Percentiles rank a stretch among this genome's conserved stretches.
Evolutionary conservation across 805 yeast genomes (phyloP).

Genomic region (Kurtzmaniella cleridarum): DNA sequence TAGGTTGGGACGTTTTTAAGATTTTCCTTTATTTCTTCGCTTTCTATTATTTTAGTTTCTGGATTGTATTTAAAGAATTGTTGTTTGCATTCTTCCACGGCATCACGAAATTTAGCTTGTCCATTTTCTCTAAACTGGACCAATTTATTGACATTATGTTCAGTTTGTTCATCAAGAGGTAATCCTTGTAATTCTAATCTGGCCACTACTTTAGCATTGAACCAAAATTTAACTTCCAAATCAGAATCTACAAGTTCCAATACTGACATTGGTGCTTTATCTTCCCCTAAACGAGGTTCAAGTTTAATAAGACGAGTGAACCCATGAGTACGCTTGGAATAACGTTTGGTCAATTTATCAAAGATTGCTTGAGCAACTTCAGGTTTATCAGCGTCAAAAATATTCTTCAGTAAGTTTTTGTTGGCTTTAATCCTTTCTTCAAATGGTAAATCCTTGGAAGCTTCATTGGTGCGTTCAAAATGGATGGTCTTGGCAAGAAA

Average conservation of each 20-base stretch:
- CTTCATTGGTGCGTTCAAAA: conserved; percentile 8
- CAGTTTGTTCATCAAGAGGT: conserved; percentile 45
- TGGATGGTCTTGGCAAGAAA: conserved; percentile 29
- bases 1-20: conserved; percentile 10
- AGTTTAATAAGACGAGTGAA: conserved; percentile 79
- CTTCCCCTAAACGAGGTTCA: conserved; percentile 79
- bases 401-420: background rate
- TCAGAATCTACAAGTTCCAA: conserved; percentile 74
- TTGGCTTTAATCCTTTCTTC: conserved; percentile 10
- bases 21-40: conserved; percentile 18
- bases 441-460: background rate
- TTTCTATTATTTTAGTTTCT: conserved; percentile 20
- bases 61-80: conserved; percentile 32
- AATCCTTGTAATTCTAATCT: conserved; percentile 61
- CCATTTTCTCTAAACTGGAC: conserved; percentile 45
- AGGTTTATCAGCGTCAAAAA: conserved; percentile 26
- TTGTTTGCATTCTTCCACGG: conserved; percentile 49
- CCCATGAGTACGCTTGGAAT: conserved; percentile 63
- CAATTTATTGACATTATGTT: conserved; percentile 51
- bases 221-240: conserved; percentile 67
- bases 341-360: conserved; percentile 60
- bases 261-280: conserved; percentile 84
- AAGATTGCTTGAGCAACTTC: conserved; percentile 56
- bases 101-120: conserved; percentile 45
- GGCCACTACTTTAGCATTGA: conserved; percentile 80